A percentile compares a stretch with the other conserved stretches of the same genome.
phyloP scores from a whole-genome alignment of 202 grass and related monocot genomes.

The Saccharum hybrid region DNA sequence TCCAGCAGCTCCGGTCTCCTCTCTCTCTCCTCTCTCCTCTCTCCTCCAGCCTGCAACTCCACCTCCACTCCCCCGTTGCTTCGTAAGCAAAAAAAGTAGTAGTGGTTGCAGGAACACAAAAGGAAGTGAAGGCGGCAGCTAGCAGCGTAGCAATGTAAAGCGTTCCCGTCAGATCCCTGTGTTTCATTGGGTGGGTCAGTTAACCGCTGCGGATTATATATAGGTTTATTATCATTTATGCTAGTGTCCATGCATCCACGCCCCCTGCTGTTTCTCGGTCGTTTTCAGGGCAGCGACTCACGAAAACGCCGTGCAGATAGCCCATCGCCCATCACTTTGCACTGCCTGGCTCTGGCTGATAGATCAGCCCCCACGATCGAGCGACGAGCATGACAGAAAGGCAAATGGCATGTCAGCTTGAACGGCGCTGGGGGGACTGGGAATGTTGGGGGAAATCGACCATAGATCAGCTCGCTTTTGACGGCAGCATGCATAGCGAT shows the following conservation, averaged over 20 bases:
- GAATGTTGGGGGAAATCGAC: background rate
- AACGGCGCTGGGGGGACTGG: background rate
- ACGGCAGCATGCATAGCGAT: no score
- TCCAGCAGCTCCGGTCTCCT: background rate
- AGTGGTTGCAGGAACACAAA: background rate
- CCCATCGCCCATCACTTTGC: background rate
- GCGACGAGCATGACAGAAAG: background rate
- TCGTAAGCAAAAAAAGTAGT: constrained; percentile 9
- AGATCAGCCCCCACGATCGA: background rate
- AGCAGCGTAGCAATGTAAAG: background rate
- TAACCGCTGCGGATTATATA: background rate
- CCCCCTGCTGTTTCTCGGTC: background rate
- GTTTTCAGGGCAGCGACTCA: constrained; percentile 6
- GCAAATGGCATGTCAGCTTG: background rate
- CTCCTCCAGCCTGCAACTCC: background rate
- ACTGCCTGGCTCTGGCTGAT: background rate
- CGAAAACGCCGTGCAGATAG: background rate
- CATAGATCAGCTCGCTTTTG: no score
- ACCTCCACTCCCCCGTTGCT: background rate
- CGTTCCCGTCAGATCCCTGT: no score
- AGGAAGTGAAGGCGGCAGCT: background rate
- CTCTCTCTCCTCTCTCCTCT: background rate
- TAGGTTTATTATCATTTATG: background rate
- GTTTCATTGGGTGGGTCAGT: background rate
- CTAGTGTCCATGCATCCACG: background rate